Conservation (phyloP, 2,329 filamentous ascomycete species). For the Cadophora sp. region DNA sequence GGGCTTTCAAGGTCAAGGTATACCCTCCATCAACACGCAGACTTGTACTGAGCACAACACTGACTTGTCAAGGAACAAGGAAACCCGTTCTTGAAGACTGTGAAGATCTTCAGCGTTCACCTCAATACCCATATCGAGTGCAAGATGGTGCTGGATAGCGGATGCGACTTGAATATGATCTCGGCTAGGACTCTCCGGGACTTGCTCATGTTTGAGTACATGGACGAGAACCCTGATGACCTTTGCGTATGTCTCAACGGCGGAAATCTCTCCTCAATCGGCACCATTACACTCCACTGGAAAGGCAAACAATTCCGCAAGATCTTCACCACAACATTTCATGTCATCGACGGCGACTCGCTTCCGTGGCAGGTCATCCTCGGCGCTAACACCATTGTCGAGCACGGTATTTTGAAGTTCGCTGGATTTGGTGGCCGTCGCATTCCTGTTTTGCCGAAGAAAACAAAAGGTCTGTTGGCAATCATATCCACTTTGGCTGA, state of each 20-base stretch:
- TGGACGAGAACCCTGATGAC: conserved; percentile 15
- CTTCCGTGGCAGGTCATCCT: conserved; percentile 31
- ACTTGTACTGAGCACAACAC: neutral
- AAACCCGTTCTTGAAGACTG: conserved; percentile 26
- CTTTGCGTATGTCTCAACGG: conserved; percentile 29
- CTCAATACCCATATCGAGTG: conserved; percentile 18
- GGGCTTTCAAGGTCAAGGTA: conserved; percentile 25
- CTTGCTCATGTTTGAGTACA: conserved; percentile 15
- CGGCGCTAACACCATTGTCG: conserved; percentile 26
- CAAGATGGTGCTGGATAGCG: conserved; percentile 32
- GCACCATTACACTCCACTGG: conserved; percentile 29
- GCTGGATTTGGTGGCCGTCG: conserved; percentile 25
- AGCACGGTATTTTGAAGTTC: conserved; percentile 28
- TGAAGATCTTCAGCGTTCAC: conserved; percentile 24
- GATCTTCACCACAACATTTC: conserved; percentile 32
- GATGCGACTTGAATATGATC: conserved; percentile 31
- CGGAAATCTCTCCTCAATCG: conserved; percentile 23
- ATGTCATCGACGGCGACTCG: conserved; percentile 27
- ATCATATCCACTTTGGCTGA: no score
- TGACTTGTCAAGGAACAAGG: conserved; percentile 19
- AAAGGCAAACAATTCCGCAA: conserved; percentile 30
- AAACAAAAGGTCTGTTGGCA: conserved; percentile 22
- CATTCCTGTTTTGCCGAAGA: conserved; percentile 24
- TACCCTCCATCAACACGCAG: neutral
- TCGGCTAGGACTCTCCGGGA: conserved; percentile 18